Evolutionary conservation across 2,329 filamentous ascomycete species (phyloP).

Genomic region (Dendryphion nanum): DNA sequence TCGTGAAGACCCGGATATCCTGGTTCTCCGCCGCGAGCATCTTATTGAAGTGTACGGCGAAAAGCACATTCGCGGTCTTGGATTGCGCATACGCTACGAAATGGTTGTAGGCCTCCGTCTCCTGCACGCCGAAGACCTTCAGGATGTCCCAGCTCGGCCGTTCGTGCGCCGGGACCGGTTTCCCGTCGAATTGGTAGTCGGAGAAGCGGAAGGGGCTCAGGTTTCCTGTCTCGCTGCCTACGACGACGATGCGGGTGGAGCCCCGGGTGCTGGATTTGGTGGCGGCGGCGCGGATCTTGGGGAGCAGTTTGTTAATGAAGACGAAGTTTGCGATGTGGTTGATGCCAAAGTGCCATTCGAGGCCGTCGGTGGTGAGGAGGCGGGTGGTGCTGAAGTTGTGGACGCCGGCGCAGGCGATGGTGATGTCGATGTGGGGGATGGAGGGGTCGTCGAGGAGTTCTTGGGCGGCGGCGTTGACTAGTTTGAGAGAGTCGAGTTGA

Average conservation of each 20-base stretch:
- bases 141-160: conserved; percentile 2
- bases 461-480: not conserved
- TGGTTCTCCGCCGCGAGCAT: conserved; percentile 2
- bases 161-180: conserved; percentile 8
- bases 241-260: conserved; percentile 10
- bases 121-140: not conserved
- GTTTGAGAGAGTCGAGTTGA: not conserved
- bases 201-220: conserved; percentile 33
- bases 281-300: conserved; percentile 22
- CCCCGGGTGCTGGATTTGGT: conserved; percentile 5
- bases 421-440: not conserved
- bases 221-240: conserved; percentile 2
- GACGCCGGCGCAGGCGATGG: too few relatives aligned
- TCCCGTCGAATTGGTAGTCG: conserved; percentile 36
- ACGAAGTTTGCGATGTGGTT: conserved; percentile 47
- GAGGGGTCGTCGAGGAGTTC: not conserved
- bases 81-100: conserved; percentile 14
- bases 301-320: conserved; percentile 40
- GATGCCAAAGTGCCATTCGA: conserved; percentile 45
- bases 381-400: too few relatives aligned
- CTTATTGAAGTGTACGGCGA: conserved; percentile 6
- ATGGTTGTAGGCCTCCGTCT: not conserved
- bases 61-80: conserved; percentile 14
- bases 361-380: conserved; percentile 47
- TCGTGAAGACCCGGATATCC: conserved; percentile 9